Conservation (phyloP, 176 grass and related monocot genomes). For the Aegilops tauschii region DNA sequence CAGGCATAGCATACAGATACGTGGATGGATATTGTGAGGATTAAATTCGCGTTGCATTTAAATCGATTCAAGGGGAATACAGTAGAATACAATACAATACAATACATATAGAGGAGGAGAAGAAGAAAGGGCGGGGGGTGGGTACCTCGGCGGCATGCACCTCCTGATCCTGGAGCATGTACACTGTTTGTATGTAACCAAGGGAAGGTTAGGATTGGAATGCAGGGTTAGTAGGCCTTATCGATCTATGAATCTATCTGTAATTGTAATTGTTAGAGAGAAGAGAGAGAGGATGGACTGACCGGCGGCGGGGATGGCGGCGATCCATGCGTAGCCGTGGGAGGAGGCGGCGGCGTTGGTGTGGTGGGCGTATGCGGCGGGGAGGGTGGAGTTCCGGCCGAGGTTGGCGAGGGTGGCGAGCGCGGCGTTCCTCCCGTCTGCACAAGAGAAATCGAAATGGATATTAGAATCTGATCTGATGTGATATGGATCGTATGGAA, state of each 20-base stretch:
- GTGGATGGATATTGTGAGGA: not conserved
- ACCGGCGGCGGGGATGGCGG: slow-evolving; percentile 73
- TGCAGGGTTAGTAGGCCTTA: not conserved
- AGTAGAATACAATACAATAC: not conserved
- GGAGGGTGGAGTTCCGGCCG: slow-evolving; percentile 46
- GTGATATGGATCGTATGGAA: not conserved
- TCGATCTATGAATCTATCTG: too few relatives aligned
- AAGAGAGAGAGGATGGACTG: too few relatives aligned
- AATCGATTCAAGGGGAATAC: not conserved
- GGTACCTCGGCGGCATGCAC: slow-evolving; percentile 79
- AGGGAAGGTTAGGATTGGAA: not conserved
- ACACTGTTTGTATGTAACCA: slow-evolving; percentile 27
- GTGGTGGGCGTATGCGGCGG: slow-evolving; percentile 47
- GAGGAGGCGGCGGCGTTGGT: not conserved
- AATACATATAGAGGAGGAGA: not conserved
- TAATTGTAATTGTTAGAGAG: too few relatives aligned
- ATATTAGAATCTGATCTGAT: not conserved
- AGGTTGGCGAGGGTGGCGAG: slow-evolving; percentile 50
- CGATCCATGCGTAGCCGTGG: slow-evolving; percentile 31
- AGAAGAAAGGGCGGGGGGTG: not conserved
- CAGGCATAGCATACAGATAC: not conserved
- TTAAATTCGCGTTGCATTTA: too few relatives aligned
- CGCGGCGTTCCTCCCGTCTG: slow-evolving; percentile 61
- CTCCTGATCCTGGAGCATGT: slow-evolving; percentile 84
- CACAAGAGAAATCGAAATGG: too few relatives aligned